A percentile compares a stretch with the other conserved stretches of the same genome.
These are phyloP conservation scores for Fusarium sp. DNA, from an alignment of 2,329 filamentous ascomycete genomes.

Conservation along the genomic window DNA sequence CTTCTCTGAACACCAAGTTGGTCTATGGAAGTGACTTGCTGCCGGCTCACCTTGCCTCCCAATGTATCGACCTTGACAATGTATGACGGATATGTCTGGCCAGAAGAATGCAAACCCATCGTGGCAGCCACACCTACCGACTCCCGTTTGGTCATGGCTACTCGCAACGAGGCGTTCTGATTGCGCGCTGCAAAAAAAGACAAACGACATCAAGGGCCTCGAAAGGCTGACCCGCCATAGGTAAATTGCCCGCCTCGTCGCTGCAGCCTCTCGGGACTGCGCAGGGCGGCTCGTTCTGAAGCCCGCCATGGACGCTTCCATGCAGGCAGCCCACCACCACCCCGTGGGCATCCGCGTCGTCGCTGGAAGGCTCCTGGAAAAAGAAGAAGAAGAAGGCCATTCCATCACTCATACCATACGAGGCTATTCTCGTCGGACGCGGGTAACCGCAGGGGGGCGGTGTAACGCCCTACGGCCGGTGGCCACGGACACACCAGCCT, in stretches of 20 bases:
- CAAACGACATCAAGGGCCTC: neutral
- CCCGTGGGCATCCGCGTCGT: slow-evolving; percentile 1
- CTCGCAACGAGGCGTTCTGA: slow-evolving; percentile 7
- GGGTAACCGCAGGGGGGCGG: slow-evolving; percentile 45
- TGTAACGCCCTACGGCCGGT: slow-evolving; percentile 39
- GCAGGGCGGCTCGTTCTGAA: neutral
- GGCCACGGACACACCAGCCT: slow-evolving; percentile 36
- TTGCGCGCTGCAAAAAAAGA: neutral
- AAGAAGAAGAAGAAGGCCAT: slow-evolving; percentile 3
- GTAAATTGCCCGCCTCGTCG: neutral
- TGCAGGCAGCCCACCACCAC: slow-evolving; percentile 4
- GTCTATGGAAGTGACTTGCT: neutral
- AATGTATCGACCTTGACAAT: neutral
- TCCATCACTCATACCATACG: slow-evolving; percentile 42
- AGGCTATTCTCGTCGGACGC: slow-evolving; percentile 49
- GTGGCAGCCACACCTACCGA: slow-evolving; percentile 19
- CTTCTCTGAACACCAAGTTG: neutral
- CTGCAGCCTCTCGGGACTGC: slow-evolving; percentile 8
- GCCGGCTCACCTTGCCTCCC: slow-evolving; percentile 13
- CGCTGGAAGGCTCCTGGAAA: slow-evolving; percentile 1
- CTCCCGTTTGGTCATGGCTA: neutral
- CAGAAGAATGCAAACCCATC: slow-evolving; percentile 3
- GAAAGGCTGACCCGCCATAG: neutral
- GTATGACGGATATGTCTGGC: slow-evolving; percentile 9
- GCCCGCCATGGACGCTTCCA: slow-evolving; percentile 2